Evolutionary conservation across 306 rosid genomes (phyloP).

Genomic region (Betula pendula): DNA sequence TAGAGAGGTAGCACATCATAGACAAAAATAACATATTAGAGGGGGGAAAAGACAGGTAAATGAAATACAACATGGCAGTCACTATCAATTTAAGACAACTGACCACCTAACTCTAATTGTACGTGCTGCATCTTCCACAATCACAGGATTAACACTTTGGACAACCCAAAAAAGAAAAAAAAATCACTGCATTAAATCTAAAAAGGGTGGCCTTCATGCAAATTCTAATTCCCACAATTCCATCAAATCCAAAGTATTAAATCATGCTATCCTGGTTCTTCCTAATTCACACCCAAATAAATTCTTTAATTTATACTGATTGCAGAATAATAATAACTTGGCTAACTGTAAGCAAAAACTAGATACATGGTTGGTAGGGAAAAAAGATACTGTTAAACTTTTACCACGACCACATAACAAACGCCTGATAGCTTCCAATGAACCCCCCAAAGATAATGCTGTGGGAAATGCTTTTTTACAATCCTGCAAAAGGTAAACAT

Average conservation of each 20-base stretch:
- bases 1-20: background rate
- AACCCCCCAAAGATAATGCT: constrained; percentile 89
- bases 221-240: background rate
- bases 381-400: constrained; percentile 7
- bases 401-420: constrained; percentile 57
- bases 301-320: background rate
- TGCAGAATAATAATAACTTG: background rate
- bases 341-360: background rate
- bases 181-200: background rate
- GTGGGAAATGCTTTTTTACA: constrained; percentile 81
- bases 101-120: background rate
- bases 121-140: constrained; percentile 1
- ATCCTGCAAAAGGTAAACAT: constrained; percentile 46
- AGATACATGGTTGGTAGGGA: background rate
- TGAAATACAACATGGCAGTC: background rate
- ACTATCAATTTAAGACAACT: background rate
- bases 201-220: background rate
- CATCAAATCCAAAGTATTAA: background rate
- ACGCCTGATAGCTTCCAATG: constrained; percentile 63
- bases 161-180: background rate
- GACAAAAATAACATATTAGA: background rate
- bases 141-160: background rate
- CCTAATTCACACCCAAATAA: background rate
- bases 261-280: constrained; percentile 2
- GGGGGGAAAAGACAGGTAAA: constrained; percentile 8